A percentile compares a stretch with the other conserved stretches of the same genome.
Conservation (phyloP, 73 alveolate genomes). For the Paramecium pentaurelia region DNA sequence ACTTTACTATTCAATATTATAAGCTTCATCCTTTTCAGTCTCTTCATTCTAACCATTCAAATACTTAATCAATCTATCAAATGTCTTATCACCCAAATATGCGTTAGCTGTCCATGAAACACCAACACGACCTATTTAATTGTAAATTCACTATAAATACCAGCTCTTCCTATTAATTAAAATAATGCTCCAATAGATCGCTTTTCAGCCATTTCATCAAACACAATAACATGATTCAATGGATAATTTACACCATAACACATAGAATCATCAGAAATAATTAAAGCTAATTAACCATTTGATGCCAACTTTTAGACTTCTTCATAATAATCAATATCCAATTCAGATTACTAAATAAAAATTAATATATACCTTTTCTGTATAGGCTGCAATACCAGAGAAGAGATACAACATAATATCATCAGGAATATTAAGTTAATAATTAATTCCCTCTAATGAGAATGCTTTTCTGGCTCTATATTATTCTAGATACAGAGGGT, state of each 20-base stretch:
- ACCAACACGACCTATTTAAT: constrained; percentile 39
- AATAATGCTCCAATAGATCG: constrained; percentile 23
- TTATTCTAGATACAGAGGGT: background rate
- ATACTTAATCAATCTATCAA: constrained; percentile 10
- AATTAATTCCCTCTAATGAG: constrained; percentile 21
- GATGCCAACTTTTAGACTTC: constrained; percentile 30
- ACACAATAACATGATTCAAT: constrained; percentile 2
- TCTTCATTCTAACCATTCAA: constrained; percentile 26
- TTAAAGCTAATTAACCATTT: constrained; percentile 28
- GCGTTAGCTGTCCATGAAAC: constrained; percentile 53
- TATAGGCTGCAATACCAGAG: constrained; percentile 40
- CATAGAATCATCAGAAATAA: constrained; percentile 52
- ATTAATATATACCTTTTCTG: constrained; percentile 27
- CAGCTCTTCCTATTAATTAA: constrained; percentile 50
- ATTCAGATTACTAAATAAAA: background rate
- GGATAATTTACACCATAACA: constrained; percentile 53
- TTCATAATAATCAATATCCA: constrained; percentile 12
- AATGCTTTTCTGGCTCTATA: constrained; percentile 45
- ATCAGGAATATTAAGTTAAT: constrained; percentile 3
- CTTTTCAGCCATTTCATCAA: constrained; percentile 34
- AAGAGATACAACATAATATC: constrained; percentile 34
- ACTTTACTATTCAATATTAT: background rate
- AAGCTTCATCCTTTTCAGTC: constrained; percentile 24
- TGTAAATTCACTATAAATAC: background rate
- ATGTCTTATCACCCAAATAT: constrained; percentile 14